Conservation (phyloP, 352 stramenopile species). For the Phytophthora pini region DNA sequence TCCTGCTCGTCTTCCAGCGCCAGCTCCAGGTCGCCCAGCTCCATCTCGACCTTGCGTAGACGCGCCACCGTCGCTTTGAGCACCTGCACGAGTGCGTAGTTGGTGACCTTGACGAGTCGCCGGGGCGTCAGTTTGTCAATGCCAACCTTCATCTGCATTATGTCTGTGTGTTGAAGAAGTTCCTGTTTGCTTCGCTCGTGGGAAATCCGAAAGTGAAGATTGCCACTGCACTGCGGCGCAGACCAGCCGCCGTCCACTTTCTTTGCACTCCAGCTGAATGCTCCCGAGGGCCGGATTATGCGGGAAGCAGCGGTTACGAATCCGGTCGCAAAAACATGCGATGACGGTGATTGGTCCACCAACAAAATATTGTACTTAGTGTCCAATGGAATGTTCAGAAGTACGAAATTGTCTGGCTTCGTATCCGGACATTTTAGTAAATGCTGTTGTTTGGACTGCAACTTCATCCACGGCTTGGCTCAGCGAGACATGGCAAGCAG, state of each 20-base stretch:
- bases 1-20: constrained; percentile 47
- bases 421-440: constrained; percentile 6
- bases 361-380: not conserved
- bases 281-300: constrained; percentile 21
- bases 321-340: constrained; percentile 6
- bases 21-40: constrained; percentile 41
- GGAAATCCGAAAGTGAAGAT: constrained; percentile 33
- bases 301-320: constrained; percentile 25
- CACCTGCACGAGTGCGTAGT: constrained; percentile 50
- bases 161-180: not conserved
- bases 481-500: constrained; percentile 23
- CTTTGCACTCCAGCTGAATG: constrained; percentile 19
- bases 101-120: constrained; percentile 48
- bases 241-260: constrained; percentile 11
- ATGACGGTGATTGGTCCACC: not conserved
- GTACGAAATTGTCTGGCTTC: too few species aligned
- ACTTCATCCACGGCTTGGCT: constrained; percentile 21
- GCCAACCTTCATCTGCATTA: constrained; percentile 31
- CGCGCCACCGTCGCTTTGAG: constrained; percentile 43
- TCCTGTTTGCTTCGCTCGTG: constrained; percentile 3
- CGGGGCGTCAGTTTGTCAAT: constrained; percentile 45
- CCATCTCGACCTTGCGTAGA: constrained; percentile 40
- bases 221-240: constrained; percentile 10
- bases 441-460: constrained; percentile 11
- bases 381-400: constrained; percentile 1